phyloP scores from a whole-genome alignment of 768 basidiomycete species.

The Mycena leptocephala region DNA sequence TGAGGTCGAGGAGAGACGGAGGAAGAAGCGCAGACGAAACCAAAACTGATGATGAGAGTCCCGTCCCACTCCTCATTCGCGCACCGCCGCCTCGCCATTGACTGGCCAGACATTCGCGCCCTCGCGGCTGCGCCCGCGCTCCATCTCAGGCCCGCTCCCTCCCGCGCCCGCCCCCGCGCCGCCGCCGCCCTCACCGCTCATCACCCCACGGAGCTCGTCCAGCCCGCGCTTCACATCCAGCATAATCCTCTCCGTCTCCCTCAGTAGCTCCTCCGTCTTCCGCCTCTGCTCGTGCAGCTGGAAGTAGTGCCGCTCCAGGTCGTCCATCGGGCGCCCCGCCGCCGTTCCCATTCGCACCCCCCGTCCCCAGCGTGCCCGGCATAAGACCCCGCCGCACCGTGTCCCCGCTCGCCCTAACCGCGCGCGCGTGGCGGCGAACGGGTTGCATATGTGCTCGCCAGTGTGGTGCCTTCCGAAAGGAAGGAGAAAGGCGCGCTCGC shows the following conservation, averaged over 20 bases:
- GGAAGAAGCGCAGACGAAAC: neutral
- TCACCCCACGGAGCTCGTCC: slow-evolving; percentile 75
- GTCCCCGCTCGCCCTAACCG: slow-evolving; percentile 26
- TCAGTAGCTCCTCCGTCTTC: slow-evolving; percentile 81
- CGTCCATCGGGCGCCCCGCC: slow-evolving; percentile 59
- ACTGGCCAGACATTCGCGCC: slow-evolving; percentile 32
- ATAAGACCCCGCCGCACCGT: slow-evolving; percentile 23
- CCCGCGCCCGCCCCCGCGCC: neutral
- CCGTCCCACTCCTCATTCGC: slow-evolving; percentile 13
- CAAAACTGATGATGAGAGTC: too few species aligned
- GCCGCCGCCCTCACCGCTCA: slow-evolving; percentile 5
- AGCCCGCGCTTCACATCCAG: slow-evolving; percentile 79
- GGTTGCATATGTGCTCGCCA: slow-evolving; percentile 49
- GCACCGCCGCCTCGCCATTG: slow-evolving; percentile 12
- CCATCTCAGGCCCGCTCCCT: slow-evolving; percentile 21
- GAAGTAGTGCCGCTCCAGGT: slow-evolving; percentile 82
- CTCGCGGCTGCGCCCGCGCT: slow-evolving; percentile 24
- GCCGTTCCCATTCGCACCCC: slow-evolving; percentile 42
- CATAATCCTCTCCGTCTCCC: slow-evolving; percentile 84
- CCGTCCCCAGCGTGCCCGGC: slow-evolving; percentile 34
- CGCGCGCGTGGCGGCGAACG: slow-evolving; percentile 33
- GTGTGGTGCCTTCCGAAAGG: neutral
- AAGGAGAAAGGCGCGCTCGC: slow-evolving; percentile 31
- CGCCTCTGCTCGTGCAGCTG: slow-evolving; percentile 76
- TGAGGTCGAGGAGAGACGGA: neutral